Base-by-base conservation (phyloP, 2,329 filamentous ascomycete genomes). In the Paraconiothyrium brasiliense region DNA sequence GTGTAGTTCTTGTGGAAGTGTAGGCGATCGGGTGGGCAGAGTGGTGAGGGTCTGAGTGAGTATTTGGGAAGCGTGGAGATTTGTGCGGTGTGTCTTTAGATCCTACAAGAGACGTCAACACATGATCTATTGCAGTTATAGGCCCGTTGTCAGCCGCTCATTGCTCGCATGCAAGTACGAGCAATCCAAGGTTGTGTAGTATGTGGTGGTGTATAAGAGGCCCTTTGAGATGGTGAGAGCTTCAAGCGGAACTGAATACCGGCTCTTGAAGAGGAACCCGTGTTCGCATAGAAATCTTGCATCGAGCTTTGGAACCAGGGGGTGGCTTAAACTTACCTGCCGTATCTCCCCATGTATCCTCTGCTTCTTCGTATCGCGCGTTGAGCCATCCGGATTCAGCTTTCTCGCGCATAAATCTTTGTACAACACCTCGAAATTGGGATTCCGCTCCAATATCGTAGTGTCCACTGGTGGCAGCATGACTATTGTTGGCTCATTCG, bases 381-480 rank as follows among this genome's bases (percentile, higher is more conserved):
- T 80, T 2, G 81, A 80, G n/a, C 79, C 81, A 74, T 84, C 78
- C 1, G 66, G 50, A 57, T 82, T 80, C 5, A 84, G 65, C 67
- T 80, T 82, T 51, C 79, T 77, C 0, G 74, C 71, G 49, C 76
- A 78, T 0, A 84, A 68, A 63, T 84, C 81, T 49, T 79, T 77
- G 68, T 83, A 83, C 1, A 84, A 69, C 0, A 76, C 70, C 16
- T 80, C 79, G 58, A 84, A 84, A 37, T 77, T 79, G 0, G 81
- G 79, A 57, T 84, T 83, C 0, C 74, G 71, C 27, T 79, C 67
- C 0, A 82, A 61, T 0, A 78, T 67, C 1, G 62, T 61, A 0
- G 78, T 73, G 30, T 81, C 75, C 1, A 82, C 70, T 24, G 80
- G 81, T 1, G 80, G 80, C 6, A 82, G 67, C 81, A 83, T 83